A percentile compares a stretch with the other conserved stretches of the same genome.
Conservation (phyloP, 805 yeast genomes). For the Millerozyma acaciae region DNA sequence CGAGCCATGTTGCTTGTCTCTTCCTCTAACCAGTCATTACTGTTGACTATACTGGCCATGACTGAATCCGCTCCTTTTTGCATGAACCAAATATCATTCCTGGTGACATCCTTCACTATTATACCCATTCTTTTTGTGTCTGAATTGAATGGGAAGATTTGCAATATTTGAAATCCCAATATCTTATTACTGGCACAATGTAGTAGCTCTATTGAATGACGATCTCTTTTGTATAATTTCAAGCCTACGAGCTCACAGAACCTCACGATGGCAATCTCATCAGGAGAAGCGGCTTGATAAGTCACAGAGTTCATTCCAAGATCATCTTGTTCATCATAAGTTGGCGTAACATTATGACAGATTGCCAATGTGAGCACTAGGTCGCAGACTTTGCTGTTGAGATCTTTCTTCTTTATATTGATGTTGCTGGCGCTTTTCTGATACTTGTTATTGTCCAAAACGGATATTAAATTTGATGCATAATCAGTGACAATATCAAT, state of each 20-base stretch:
- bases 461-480: constrained; percentile 35
- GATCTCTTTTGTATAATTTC: constrained; percentile 74
- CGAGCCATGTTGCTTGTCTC: constrained; percentile 98
- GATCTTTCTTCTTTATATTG: constrained; percentile 52
- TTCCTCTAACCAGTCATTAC: constrained; percentile 95
- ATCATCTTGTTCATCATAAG: constrained; percentile 65
- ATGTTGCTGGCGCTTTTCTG: background rate
- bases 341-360: constrained; percentile 98
- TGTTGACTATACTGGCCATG: constrained; percentile 77
- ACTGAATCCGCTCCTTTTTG: constrained; percentile 97
- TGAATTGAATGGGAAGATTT: constrained; percentile 90
- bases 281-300: constrained; percentile 98
- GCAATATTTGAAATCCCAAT: constrained; percentile 62
- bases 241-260: constrained; percentile 87
- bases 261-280: constrained; percentile 93
- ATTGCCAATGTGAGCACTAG: constrained; percentile 77
- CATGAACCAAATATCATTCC: constrained; percentile 76
- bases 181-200: constrained; percentile 56
- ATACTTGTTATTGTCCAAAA: constrained; percentile 16
- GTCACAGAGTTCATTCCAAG: constrained; percentile 42
- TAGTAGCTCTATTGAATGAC: constrained; percentile 63
- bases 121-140: constrained; percentile 97
- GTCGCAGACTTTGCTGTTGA: constrained; percentile 74
- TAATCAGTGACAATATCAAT: constrained; percentile 82
- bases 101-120: constrained; percentile 56